Evolutionary conservation across 148 eudicot species (phyloP), one percentile per base, ranked within the genome.

Genomic region (Vaccinium myrtillus): DNA sequence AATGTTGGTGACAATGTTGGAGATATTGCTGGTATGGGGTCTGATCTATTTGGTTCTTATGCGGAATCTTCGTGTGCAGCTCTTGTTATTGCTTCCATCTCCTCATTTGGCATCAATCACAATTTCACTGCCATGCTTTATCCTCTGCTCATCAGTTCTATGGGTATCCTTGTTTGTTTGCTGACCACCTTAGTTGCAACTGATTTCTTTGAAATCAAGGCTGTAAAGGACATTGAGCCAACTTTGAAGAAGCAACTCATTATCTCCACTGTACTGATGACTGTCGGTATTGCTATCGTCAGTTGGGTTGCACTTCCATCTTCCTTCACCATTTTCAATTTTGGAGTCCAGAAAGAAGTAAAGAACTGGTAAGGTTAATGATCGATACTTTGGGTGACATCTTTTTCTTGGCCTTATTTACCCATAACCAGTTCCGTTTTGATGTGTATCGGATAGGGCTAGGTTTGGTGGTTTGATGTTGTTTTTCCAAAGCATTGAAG

Each of bases 1-100:
- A 96, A 96, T 89, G 98, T 95, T 19, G 98, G 98, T 84, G 98
- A 95, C 86, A 95, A 95, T 85, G 99, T 96, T 82, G 99, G 99
- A 16, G 99, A 96, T 88, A 95, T 95, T 89, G 98, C 98, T 83
- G 98, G 98, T 58, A 95, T 95, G 98, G 98, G 98, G 74, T 95
- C 98, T 67, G 99, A 96, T 89, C 94, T 96, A 23, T 96, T 96
- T 82, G 98, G 98, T 48, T 96, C 98, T 19, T 96, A 93, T 88
- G 99, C 99, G 7, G 98, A 96, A 88, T 87, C 98, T 32, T 94
- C 99, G 8, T 96, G 99, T 87, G 99, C 99, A 79, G 99, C 98
- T 55, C 97, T 96, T 39, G 94, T 96, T 81, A 95, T 96, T 86
- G 97, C 98, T 81, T 95, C 98, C 50, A 93, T 95, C 81, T 95